Evolutionary conservation across 805 yeast genomes (phyloP).

Genomic region (Starmerella geochares): DNA sequence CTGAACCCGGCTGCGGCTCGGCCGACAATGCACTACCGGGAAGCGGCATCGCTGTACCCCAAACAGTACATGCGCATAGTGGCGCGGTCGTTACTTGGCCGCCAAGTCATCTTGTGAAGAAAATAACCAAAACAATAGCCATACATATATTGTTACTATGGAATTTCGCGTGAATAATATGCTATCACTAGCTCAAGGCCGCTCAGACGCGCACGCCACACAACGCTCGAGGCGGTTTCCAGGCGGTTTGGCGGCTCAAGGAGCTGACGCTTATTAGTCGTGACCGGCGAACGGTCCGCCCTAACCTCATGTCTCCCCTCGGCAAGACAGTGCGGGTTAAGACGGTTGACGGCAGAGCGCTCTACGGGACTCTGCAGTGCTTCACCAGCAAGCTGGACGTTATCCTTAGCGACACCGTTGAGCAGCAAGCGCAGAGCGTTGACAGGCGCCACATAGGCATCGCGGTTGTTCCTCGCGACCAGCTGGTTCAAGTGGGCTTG

Average conservation of each 20-base stretch:
- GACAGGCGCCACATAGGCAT: constrained; percentile 29
- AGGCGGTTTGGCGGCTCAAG: neutral
- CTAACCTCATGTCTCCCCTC: constrained; percentile 18
- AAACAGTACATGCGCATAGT: constrained; percentile 1
- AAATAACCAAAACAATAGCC: neutral
- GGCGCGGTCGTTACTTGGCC: neutral
- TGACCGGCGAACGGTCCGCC: neutral
- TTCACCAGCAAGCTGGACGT: constrained; percentile 29
- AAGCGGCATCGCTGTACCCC: neutral
- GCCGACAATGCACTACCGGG: neutral
- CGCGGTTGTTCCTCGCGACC: constrained; percentile 30
- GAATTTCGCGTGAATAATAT: too few relatives aligned
- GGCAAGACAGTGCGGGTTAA: constrained; percentile 27
- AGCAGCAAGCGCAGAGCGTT: constrained; percentile 26
- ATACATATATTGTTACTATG: too few relatives aligned
- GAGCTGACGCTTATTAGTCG: neutral
- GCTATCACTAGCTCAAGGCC: too few relatives aligned
- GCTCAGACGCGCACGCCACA: too few relatives aligned
- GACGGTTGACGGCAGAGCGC: constrained; percentile 29
- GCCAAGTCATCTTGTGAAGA: neutral
- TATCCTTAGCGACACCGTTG: constrained; percentile 29
- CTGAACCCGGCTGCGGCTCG: neutral
- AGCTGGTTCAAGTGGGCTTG: constrained; percentile 24
- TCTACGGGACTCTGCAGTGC: constrained; percentile 30
- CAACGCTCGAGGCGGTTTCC: neutral